Evolutionary conservation across 306 rosid species (phyloP), one percentile per base, ranked within the genome.

Genomic region (Acmispon strigosus): DNA sequence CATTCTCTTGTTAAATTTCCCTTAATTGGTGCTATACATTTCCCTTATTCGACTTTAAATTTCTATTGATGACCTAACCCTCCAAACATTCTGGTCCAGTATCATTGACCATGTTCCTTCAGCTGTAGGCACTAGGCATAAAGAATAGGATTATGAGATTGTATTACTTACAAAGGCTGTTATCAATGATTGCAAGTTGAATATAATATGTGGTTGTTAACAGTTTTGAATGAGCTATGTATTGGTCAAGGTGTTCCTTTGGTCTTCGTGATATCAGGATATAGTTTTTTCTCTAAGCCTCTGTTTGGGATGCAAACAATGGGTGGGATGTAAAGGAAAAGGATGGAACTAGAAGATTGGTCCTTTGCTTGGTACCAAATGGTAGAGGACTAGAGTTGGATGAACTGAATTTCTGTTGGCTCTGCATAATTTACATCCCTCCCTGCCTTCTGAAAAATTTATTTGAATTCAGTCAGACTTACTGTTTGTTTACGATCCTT

Each of bases 401-500:
- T 66, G 59, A 58, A 45, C 19, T 20, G 24, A 36, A 52, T 36
- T 17, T 67, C 34, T 15, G 7, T 42, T 19, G 34, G n/a, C 39
- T 39, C 39, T 4, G 12, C 69, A 43, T 42, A 19, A 17, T 41
- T 62, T 41, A 43, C 39, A 42, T 62, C 69, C 66, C 29, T 36
- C 45, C 53, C 13, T 41, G 42, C 34, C 63, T 71, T 63, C 77
- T 71, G 60, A 34, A 19, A 34, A 24, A 54, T 12, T 12, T 29
- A 56, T 65, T 66, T 66, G 15, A 59, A 66, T 52, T 58, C 43
- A 36, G 50, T 43, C 24, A 29, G 42, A 56, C 39, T 78, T 63
- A 16, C 50, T 67, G 44, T 58, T 53, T 74, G 57, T 71, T 75
- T 29, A 45, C 54, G 62, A 76, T 39, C 72, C 39, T 74, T 59